Base-by-base conservation (phyloP, 2,329 filamentous ascomycete species). In the Zymoseptoria ardabiliae region DNA sequence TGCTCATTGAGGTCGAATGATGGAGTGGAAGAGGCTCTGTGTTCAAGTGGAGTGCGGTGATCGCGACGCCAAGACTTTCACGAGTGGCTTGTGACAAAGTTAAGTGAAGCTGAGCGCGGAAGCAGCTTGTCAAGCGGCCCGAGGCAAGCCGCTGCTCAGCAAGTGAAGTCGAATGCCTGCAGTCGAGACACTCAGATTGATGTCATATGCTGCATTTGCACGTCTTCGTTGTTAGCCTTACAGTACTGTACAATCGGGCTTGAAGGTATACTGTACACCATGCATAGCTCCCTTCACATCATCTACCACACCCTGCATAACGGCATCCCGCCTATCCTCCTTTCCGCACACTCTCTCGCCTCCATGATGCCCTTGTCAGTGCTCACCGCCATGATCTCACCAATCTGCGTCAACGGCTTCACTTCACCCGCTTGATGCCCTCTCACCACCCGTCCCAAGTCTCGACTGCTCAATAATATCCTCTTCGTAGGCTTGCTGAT, bases 311-410 rank as follows among this genome's bases (percentile, higher is more conserved):
- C 85, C 58, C 90, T 81, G 77, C 89, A 94, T 58, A 96, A 75
- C 61, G 91, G 79, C 74, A 91, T 73, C 0, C 92, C 92, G n/a
- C 92, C 92, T 20, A 91, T 78, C 76, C 85, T 88, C 78, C 85
- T 86, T 73, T 89, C 86, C 58, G 95, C 80, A 61, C 90, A 93
- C 75, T 96, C 91, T 66, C 92, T 81, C 23, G 85, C 81, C 78
- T 97, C 92, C 70, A 96, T 71, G 9, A 96, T 81, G 1, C 92
- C 92, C 64, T 80, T 76, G 69, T 91, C 86, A 19, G 91, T 96
- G 13, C 81, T 84, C 54, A 97, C 70, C 70, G 92, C 93, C 71
- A 97, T 76, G 72, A 85, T 88, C 80, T 97, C 92, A 58, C 92
- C 92, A 13, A 94, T 78, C 62, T 83, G 81, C 63, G 81, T 86